Base-by-base conservation (phyloP, 2,329 filamentous ascomycete species). In the Colletotrichum graminicola region DNA sequence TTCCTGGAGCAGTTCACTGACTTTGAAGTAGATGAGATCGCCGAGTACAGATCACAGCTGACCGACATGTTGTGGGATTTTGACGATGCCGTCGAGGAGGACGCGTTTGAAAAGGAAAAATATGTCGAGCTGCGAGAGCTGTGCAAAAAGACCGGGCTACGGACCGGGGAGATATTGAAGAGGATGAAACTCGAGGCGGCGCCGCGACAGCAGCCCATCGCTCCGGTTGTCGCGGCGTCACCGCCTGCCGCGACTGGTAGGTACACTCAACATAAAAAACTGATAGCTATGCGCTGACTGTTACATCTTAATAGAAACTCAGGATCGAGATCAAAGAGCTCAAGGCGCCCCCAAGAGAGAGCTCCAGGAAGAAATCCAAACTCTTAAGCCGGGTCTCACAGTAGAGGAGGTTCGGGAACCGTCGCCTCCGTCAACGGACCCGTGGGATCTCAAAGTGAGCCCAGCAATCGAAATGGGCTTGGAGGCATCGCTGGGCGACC, bases 31-130 rank as follows among this genome's bases (percentile, higher is more conserved):
- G 87, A 86, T 66, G 85, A 85, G 43, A 86, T 90, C 63, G 83
- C 85, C 64, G 78, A 82, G 55, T 84, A 83, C 69, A 82, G 87
- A 56, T 79, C 81, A 23, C 81, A 85, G 66, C 79, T 90, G 51
- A 85, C 82, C 69, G 83, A 86, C 57, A 75, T 88, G 32, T 78
- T 89, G 8, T 90, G 87, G 83, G 87, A 87, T 62, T 89, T 90
- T 74, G 88, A 90, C 66, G 87, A 89, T 64, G 88, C 81, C 73
- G 78, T 85, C 72, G 84, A 87, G 61, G 74, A 79, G 18, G 84
- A 86, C 43, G 81, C 81, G 32, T 89, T 89, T 72, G 85, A 89
- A n/a, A 77, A 80, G 34, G 81, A 80, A 23, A 86, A 85, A 72
- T 89, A 85, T 65, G 77, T 80, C 23, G 82, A 86, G 73, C 79